Conservation (phyloP, 495 filamentous ascomycete species). For the Corynascus novoguineensis region DNA sequence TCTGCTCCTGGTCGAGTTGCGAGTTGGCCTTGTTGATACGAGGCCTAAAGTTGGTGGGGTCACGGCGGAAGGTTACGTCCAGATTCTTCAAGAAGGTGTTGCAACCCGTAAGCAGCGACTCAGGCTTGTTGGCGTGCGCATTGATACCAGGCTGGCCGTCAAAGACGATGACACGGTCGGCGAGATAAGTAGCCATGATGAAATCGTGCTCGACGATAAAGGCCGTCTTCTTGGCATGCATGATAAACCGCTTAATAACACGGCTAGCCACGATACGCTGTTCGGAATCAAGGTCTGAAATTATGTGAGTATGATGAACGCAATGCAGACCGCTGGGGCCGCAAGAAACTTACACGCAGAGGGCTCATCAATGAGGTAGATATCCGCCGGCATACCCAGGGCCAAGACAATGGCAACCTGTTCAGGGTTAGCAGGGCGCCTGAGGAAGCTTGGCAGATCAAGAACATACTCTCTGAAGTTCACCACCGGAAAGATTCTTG, state of each 20-base stretch:
- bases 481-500: constrained; percentile 96
- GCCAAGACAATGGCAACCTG: constrained; percentile 90
- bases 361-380: constrained; percentile 92
- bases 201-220: constrained; percentile 99
- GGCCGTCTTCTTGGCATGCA: constrained; percentile 99
- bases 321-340: not conserved
- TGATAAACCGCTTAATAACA: constrained; percentile 99
- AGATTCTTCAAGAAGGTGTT: constrained; percentile 93
- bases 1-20: constrained; percentile 96
- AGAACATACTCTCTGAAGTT: constrained; percentile 69
- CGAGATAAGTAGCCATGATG: constrained; percentile 97
- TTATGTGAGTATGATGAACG: not conserved
- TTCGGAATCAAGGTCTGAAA: constrained; percentile 75
- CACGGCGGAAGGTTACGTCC: constrained; percentile 96
- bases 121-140: constrained; percentile 79
- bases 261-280: constrained; percentile 95
- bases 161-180: constrained; percentile 97
- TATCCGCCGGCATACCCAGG: constrained; percentile 91
- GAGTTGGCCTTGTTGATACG: constrained; percentile 97
- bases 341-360: constrained; percentile 27
- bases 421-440: constrained; percentile 8
- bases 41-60: constrained; percentile 90
- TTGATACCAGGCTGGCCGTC: constrained; percentile 87
- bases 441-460: too few species aligned
- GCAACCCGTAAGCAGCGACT: constrained; percentile 91